A percentile compares a stretch with the other conserved stretches of the same genome.
Evolutionary conservation across 2,329 filamentous ascomycete genomes (phyloP).

Genomic region (Verticillium tricorpus): DNA sequence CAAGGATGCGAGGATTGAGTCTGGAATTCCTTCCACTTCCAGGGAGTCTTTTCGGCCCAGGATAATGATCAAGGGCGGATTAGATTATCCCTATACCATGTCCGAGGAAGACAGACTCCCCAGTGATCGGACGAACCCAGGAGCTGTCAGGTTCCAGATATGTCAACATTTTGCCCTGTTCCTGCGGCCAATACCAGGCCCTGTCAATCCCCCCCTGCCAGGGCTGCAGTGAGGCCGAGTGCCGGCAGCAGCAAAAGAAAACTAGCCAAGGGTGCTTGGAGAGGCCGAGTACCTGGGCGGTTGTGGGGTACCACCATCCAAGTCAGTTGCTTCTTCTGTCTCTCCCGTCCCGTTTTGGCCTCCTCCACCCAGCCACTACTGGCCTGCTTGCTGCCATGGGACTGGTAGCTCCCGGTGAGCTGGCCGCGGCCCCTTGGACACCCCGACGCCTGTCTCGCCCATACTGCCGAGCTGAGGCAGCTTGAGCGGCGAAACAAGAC

Average conservation of each 20-base stretch:
- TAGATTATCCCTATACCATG: too few relatives aligned
- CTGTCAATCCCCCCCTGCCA: not conserved
- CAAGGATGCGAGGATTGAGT: too few relatives aligned
- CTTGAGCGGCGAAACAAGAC: not conserved
- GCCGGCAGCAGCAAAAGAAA: not conserved
- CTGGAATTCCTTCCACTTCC: too few relatives aligned
- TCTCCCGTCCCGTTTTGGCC: not conserved
- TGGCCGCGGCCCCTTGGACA: not conserved
- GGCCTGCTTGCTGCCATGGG: not conserved
- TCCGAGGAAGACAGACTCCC: not conserved
- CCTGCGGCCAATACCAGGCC: not conserved
- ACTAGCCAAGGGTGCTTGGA: not conserved
- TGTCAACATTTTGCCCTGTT: not conserved
- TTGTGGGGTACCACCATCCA: not conserved
- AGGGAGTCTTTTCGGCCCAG: too few relatives aligned
- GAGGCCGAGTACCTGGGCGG: not conserved
- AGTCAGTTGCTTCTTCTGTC: not conserved
- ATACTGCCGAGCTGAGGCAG: not conserved
- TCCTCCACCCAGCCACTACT: not conserved
- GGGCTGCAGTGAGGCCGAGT: not conserved
- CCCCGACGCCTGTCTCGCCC: not conserved
- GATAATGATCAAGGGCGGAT: too few relatives aligned
- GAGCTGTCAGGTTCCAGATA: not conserved
- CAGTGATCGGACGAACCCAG: not conserved
- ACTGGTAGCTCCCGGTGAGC: not conserved